Evolutionary conservation across 306 rosid species (phyloP).

Genomic region (Lagenaria siceraria): DNA sequence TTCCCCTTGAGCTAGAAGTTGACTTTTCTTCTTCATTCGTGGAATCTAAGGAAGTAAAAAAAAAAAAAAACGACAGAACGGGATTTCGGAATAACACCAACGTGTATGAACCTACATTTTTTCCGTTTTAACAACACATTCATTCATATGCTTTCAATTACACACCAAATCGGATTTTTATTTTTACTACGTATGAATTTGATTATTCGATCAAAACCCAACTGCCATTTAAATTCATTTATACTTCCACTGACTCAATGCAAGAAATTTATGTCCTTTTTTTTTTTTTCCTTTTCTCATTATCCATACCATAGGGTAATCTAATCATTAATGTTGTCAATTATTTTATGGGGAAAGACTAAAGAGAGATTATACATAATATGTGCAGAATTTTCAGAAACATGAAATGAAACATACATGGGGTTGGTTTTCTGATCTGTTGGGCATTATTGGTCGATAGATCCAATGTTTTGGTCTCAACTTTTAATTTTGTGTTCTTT

Average conservation of each 20-base stretch:
- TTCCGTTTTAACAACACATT: not conserved
- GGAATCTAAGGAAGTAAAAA: not conserved
- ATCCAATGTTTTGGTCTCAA: constrained; percentile 23
- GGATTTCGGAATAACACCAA: constrained; percentile 3
- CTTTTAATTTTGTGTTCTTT: constrained; percentile 6
- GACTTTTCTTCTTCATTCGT: not conserved
- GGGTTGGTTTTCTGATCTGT: not conserved
- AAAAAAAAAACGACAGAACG: not conserved
- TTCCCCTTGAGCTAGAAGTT: not conserved
- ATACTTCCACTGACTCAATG: not conserved
- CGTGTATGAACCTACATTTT: not conserved
- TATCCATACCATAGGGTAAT: not conserved
- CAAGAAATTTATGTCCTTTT: not conserved
- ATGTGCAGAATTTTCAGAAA: not conserved
- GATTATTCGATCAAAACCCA: not conserved
- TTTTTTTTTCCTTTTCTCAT: not conserved
- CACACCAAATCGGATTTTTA: not conserved
- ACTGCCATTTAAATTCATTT: not conserved
- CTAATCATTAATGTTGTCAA: not conserved
- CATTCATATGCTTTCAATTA: not conserved
- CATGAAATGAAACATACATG: not conserved
- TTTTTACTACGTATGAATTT: no score
- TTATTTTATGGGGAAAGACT: not conserved
- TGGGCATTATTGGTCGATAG: constrained; percentile 18
- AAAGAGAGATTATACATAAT: not conserved